Evolutionary conservation across 2,329 filamentous ascomycete genomes (phyloP).

Genomic region (Hawksworthiomyces lignivorus): DNA sequence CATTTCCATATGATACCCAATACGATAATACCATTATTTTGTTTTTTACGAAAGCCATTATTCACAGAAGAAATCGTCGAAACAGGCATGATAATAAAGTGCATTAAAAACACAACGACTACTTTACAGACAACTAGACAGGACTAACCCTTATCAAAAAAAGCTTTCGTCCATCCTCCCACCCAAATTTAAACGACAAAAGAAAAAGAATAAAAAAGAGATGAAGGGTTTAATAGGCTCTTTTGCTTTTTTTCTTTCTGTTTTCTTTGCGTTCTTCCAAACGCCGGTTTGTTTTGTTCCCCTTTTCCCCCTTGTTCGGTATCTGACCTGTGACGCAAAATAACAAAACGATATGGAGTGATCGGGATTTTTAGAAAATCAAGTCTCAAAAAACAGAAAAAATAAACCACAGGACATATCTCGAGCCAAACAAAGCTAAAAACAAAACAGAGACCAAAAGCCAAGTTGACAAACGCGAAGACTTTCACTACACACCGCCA

Average conservation of each 20-base stretch:
- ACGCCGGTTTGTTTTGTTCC: slow-evolving; percentile 12
- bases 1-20: slow-evolving; percentile 13
- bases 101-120: no score
- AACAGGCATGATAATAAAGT: no score
- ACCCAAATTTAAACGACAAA: no score
- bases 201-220: neutral
- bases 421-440: slow-evolving; percentile 8
- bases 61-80: no score
- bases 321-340: neutral
- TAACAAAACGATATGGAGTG: no score
- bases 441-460: neutral
- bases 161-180: no score
- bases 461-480: neutral
- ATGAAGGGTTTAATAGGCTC: neutral
- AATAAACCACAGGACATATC: no score
- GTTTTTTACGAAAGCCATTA: no score
- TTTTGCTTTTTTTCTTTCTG: slow-evolving; percentile 1
- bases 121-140: no score
- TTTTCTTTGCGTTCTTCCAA: slow-evolving; percentile 5
- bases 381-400: slow-evolving; percentile 3
- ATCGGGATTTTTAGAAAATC: no score
- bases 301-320: neutral
- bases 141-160: no score
- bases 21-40: neutral
- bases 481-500: no score